A percentile compares a stretch with the other conserved stretches of the same genome.
Conservation (phyloP, 2,329 filamentous ascomycete genomes). For the Aspergillus ochraceoroseus region DNA sequence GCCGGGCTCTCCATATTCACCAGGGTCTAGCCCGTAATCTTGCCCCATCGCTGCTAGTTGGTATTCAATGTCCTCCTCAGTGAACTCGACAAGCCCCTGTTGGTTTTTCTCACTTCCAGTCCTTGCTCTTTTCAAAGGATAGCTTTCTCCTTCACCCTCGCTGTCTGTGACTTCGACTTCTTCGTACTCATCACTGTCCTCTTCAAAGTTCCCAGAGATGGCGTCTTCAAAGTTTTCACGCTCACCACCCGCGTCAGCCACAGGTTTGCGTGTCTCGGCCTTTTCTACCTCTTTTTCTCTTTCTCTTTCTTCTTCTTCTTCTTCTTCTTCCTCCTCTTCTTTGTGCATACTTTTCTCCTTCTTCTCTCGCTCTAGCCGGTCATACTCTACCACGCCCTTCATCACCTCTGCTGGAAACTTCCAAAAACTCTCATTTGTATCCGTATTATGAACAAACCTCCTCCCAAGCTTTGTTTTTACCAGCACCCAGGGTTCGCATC, state of each 20-base stretch:
- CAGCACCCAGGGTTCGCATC: slow-evolving; percentile 79
- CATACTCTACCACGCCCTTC: slow-evolving; percentile 65
- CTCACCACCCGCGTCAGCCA: slow-evolving; percentile 10
- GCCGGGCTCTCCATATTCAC: slow-evolving; percentile 65
- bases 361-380: slow-evolving; percentile 65
- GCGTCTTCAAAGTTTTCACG: slow-evolving; percentile 12
- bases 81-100: slow-evolving; percentile 66
- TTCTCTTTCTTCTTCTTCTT: slow-evolving; percentile 5
- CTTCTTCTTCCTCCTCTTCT: slow-evolving; percentile 24
- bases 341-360: slow-evolving; percentile 52
- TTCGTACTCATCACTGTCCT: slow-evolving; percentile 68
- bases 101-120: slow-evolving; percentile 49
- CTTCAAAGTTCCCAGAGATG: slow-evolving; percentile 36
- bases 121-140: slow-evolving; percentile 50
- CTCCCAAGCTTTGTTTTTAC: slow-evolving; percentile 89
- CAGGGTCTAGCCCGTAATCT: slow-evolving; percentile 72
- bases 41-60: slow-evolving; percentile 86
- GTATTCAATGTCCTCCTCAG: slow-evolving; percentile 89
- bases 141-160: slow-evolving; percentile 49
- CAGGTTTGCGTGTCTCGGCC: slow-evolving; percentile 17
- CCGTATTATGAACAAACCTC: slow-evolving; percentile 82
- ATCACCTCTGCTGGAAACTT: slow-evolving; percentile 84
- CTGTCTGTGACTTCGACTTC: slow-evolving; percentile 68
- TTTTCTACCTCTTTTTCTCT: slow-evolving; percentile 13
- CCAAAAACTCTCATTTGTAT: slow-evolving; percentile 89